phyloP scores from a whole-genome alignment of 495 filamentous ascomycete species.

The Cryomyces antarcticus region DNA sequence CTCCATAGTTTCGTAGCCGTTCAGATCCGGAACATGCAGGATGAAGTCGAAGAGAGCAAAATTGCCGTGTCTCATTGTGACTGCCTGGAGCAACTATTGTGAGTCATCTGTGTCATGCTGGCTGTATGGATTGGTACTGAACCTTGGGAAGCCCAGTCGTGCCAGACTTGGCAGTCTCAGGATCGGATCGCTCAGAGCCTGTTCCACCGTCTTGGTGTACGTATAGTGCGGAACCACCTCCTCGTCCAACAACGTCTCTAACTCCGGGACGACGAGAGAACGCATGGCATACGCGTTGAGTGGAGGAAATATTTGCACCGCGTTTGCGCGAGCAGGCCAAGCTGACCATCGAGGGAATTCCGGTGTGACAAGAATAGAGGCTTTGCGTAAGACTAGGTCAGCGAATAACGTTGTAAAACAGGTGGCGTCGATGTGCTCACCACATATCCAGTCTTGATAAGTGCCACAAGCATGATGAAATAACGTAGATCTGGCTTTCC shows the following conservation, averaged over 20 bases:
- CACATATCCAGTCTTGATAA: slow-evolving; percentile 18
- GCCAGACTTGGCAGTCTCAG: background rate
- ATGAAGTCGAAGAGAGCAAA: background rate
- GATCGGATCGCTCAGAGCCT: background rate
- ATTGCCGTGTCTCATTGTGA: background rate
- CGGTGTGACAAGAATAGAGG: background rate
- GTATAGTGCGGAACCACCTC: background rate
- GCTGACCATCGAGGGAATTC: too few relatives aligned
- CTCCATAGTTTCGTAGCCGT: background rate
- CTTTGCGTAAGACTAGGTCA: background rate
- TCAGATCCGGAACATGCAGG: too few relatives aligned
- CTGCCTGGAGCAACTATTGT: too few relatives aligned
- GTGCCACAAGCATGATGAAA: slow-evolving; percentile 14
- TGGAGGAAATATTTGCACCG: background rate
- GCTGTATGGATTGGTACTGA: too few relatives aligned
- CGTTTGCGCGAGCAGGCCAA: too few relatives aligned
- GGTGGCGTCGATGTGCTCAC: slow-evolving; percentile 1
- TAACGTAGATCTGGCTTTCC: slow-evolving; percentile 15
- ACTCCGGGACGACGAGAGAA: background rate
- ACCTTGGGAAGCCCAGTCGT: slow-evolving; percentile 1
- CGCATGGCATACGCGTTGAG: background rate
- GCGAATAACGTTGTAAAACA: background rate
- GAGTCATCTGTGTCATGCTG: too few relatives aligned
- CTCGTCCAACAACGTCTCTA: background rate
- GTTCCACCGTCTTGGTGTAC: background rate